Evolutionary conservation across 208 protist species (phyloP).

Genomic region (Acanthamoeba lenticulata): DNA sequence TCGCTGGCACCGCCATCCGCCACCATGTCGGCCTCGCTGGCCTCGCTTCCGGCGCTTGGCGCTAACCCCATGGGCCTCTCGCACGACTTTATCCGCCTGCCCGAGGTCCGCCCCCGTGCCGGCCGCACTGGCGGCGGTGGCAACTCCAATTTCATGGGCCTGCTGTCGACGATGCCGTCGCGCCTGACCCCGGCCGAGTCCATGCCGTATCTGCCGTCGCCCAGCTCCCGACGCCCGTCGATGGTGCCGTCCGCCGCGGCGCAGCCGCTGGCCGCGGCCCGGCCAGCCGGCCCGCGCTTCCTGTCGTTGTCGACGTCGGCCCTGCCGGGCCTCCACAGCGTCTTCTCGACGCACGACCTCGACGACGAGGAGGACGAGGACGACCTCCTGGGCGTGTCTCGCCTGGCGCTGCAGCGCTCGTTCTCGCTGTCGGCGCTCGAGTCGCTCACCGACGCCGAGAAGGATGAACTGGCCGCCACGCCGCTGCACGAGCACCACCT

Average conservation of each 20-base stretch:
- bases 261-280: neutral
- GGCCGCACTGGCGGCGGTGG: neutral
- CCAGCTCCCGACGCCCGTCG: neutral
- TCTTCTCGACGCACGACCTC: neutral
- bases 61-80: neutral
- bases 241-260: neutral
- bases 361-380: neutral
- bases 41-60: neutral
- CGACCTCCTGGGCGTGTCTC: neutral
- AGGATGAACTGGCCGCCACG: neutral
- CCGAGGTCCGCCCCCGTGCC: neutral
- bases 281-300: neutral
- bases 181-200: neutral
- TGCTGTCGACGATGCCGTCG: neutral
- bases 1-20: neutral
- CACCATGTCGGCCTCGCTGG: neutral
- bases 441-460: neutral
- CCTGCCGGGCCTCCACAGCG: conserved; percentile 15
- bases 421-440: neutral
- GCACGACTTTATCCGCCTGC: neutral
- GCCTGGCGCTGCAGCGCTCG: neutral
- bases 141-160: neutral
- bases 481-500: too few species aligned
- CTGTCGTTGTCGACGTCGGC: conserved; percentile 21
- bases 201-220: neutral